A percentile compares a stretch with the other conserved stretches of the same genome.
phyloP scores from a whole-genome alignment of 1,284 basidiomycete genomes.

The Filobasidium uniguttulatum region DNA sequence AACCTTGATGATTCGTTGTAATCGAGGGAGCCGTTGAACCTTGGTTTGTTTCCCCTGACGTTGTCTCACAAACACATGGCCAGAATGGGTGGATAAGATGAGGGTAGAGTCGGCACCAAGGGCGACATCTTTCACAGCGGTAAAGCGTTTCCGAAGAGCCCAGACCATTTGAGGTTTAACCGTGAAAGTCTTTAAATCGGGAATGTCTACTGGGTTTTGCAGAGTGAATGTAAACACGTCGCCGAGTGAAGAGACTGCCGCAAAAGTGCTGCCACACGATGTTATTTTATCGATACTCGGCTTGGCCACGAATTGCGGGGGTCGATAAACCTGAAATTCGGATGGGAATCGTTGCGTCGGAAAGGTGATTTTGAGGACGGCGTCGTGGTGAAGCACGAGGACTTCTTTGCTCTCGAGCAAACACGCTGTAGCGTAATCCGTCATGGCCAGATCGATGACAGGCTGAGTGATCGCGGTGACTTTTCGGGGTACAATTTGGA shows the following conservation, averaged over 20 bases:
- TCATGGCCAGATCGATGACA: constrained; percentile 55
- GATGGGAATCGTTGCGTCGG: constrained; percentile 55
- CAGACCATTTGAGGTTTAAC: constrained; percentile 82
- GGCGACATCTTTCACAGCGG: constrained; percentile 75
- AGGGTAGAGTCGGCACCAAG: constrained; percentile 77
- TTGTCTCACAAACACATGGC: constrained; percentile 78
- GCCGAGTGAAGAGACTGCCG: constrained; percentile 70
- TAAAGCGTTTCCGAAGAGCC: constrained; percentile 74
- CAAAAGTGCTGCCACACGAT: constrained; percentile 67
- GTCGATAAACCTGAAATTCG: constrained; percentile 61
- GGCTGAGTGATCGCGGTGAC: constrained; percentile 63
- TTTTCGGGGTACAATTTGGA: constrained; percentile 67
- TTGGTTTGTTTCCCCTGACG: constrained; percentile 50
- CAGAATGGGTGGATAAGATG: constrained; percentile 84
- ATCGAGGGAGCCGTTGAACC: constrained; percentile 64
- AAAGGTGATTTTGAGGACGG: constrained; percentile 61
- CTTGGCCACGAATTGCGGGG: constrained; percentile 56
- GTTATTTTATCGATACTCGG: constrained; percentile 68
- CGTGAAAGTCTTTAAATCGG: constrained; percentile 32
- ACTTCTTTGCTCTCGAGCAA: constrained; percentile 63
- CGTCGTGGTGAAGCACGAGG: constrained; percentile 66
- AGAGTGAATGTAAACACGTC: constrained; percentile 79
- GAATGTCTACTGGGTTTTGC: constrained; percentile 37
- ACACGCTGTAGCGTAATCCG: constrained; percentile 69
- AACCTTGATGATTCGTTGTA: constrained; percentile 75